Evolutionary conservation across 1,284 basidiomycete species (phyloP).

Genomic region (Fistulina hepatica): DNA sequence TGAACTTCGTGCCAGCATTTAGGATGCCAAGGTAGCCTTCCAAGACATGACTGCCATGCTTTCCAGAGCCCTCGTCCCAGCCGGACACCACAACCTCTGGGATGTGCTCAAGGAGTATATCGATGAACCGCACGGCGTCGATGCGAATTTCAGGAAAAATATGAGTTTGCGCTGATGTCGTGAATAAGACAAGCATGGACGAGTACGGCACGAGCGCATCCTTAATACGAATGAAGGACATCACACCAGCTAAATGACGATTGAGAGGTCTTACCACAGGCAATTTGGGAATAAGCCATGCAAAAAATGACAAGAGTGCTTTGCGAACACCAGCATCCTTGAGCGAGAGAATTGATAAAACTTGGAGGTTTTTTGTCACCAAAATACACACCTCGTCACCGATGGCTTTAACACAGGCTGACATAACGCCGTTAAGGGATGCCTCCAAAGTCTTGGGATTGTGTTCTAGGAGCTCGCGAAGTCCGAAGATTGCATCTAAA

Average conservation of each 20-base stretch:
- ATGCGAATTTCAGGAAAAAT: slow-evolving; percentile 92
- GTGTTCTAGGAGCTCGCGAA: slow-evolving; percentile 69
- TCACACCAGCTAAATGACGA: neutral
- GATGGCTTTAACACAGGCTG: slow-evolving; percentile 61
- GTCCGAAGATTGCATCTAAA: slow-evolving; percentile 70
- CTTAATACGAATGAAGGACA: slow-evolving; percentile 27
- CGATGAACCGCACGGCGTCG: slow-evolving; percentile 78
- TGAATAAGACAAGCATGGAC: slow-evolving; percentile 69
- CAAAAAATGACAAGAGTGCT: slow-evolving; percentile 45
- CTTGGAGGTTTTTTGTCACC: slow-evolving; percentile 1
- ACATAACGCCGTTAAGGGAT: slow-evolving; percentile 56
- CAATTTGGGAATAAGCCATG: slow-evolving; percentile 64
- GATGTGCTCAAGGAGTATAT: slow-evolving; percentile 66
- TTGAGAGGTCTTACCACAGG: slow-evolving; percentile 34
- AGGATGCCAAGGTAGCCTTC: slow-evolving; percentile 70
- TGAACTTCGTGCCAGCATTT: slow-evolving; percentile 52
- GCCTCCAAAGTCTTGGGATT: slow-evolving; percentile 48
- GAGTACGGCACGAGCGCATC: slow-evolving; percentile 62
- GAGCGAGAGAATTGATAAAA: slow-evolving; percentile 3
- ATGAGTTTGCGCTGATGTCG: slow-evolving; percentile 85
- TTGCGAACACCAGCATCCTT: slow-evolving; percentile 61
- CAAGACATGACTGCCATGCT: slow-evolving; percentile 52
- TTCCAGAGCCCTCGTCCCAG: slow-evolving; percentile 43
- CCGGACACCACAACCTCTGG: slow-evolving; percentile 60
- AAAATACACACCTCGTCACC: slow-evolving; percentile 59